Conservation (phyloP, 2,329 filamentous ascomycete genomes). For the Xylaria polymorpha region DNA sequence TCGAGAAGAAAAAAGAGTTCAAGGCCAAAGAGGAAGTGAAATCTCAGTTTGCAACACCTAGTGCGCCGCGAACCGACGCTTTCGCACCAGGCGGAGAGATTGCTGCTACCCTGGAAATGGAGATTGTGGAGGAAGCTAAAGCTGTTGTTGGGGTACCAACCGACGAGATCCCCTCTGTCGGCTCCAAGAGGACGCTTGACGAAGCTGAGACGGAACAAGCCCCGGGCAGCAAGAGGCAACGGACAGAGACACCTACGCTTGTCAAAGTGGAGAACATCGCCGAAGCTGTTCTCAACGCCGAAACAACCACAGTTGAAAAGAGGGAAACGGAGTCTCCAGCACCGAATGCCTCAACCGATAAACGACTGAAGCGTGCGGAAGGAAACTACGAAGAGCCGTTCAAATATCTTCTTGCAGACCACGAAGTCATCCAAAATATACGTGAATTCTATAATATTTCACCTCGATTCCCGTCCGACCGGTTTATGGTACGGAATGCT, state of each 20-base stretch:
- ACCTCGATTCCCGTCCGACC: slow-evolving; percentile 83
- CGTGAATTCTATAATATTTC: slow-evolving; percentile 88
- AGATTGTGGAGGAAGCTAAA: slow-evolving; percentile 54
- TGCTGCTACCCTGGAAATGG: slow-evolving; percentile 44
- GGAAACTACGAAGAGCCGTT: slow-evolving; percentile 87
- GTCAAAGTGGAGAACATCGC: slow-evolving; percentile 41
- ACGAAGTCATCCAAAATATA: slow-evolving; percentile 81
- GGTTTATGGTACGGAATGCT: slow-evolving; percentile 96
- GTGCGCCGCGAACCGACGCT: slow-evolving; percentile 34
- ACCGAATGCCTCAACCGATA: slow-evolving; percentile 50
- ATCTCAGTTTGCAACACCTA: slow-evolving; percentile 53
- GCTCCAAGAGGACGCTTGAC: slow-evolving; percentile 51
- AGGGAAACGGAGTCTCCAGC: slow-evolving; percentile 39
- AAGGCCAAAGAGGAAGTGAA: slow-evolving; percentile 77
- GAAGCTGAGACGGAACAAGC: slow-evolving; percentile 53
- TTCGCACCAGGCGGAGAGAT: slow-evolving; percentile 38
- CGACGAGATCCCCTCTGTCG: slow-evolving; percentile 48
- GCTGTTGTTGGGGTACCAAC: slow-evolving; percentile 50
- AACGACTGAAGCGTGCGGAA: slow-evolving; percentile 56
- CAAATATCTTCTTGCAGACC: slow-evolving; percentile 83
- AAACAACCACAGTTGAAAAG: slow-evolving; percentile 38
- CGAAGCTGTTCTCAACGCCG: slow-evolving; percentile 33
- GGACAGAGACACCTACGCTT: slow-evolving; percentile 50
- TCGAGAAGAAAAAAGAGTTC: slow-evolving; percentile 92
- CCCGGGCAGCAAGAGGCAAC: slow-evolving; percentile 61